Evolutionary conservation across 75 land plant species (phyloP).

Genomic region (Isoetes taiwanensis): DNA sequence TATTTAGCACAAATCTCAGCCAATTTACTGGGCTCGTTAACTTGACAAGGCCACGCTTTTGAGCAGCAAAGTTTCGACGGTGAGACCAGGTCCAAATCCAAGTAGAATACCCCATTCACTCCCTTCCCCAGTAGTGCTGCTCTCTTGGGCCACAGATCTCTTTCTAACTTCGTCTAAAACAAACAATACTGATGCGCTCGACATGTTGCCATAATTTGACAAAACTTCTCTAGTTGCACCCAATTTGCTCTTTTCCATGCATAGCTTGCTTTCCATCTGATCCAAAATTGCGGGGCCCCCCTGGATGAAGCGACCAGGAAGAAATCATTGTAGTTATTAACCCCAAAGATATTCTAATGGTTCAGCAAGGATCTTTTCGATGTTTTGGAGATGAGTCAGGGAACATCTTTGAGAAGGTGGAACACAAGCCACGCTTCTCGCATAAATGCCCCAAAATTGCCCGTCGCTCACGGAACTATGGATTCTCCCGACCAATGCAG

Average conservation of each 20-base stretch:
- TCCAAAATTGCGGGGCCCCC: constrained; percentile 36
- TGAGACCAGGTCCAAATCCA: constrained; percentile 38
- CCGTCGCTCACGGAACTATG: constrained; percentile 9
- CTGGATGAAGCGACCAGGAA: constrained; percentile 35
- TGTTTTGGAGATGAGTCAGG: constrained; percentile 5
- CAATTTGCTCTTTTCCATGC: constrained; percentile 22
- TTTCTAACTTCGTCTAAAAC: constrained; percentile 29
- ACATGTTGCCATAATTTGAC: constrained; percentile 35
- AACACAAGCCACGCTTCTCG: background rate
- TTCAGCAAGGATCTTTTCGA: background rate
- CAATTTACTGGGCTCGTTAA: no score
- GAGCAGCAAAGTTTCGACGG: no score
- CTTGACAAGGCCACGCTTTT: no score
- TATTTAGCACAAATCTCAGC: no score
- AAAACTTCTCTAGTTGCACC: constrained; percentile 18
- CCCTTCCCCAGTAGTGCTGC: constrained; percentile 22
- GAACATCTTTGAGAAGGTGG: constrained; percentile 7
- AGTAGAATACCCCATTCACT: constrained; percentile 31
- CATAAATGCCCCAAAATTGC: constrained; percentile 9
- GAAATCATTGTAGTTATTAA: constrained; percentile 16
- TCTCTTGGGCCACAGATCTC: constrained; percentile 6
- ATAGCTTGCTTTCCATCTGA: constrained; percentile 26
- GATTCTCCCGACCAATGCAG: constrained; percentile 8
- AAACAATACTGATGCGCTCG: constrained; percentile 32
- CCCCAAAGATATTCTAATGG: background rate